Base-by-base conservation (phyloP, 2,329 filamentous ascomycete genomes). In the Verticillium isaacii region DNA sequence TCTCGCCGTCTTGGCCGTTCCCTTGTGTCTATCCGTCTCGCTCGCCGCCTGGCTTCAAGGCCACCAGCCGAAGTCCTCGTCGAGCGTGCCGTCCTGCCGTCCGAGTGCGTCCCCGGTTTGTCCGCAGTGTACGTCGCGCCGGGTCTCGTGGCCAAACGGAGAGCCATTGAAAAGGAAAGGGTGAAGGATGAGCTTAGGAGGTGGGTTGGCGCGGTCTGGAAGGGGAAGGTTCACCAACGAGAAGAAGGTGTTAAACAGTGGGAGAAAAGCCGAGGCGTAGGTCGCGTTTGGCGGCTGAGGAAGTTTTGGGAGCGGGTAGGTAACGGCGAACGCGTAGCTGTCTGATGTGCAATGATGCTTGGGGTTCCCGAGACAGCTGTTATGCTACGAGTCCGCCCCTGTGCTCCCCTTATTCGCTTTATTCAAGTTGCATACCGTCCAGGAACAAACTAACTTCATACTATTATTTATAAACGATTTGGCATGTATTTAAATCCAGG, bases 251-350 rank as follows among this genome's bases (percentile, higher is more conserved):
- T 82, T 29, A 76, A 73, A 64, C 70, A 68, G 63, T 78, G 76
- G 71, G 80, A 85, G 64, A 83, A 86, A 70, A 76, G 74, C 34
- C 74, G 76, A 1, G 83, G 84, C 0, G 73, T 85, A 0, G 83
- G 85, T 2, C 75, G 83, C 52, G 87, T 89, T 7, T 85, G 86
- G 80, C 80, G 83, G 25, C 71, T 91, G 61, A 82, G 82, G 68
- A 79, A 80, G 63, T 90, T 89, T 69, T 91, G 88, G 87, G 89
- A 91, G 73, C 78, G 80, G 25, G 77, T 89, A 37, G 79, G 80
- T 1, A 73, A 73, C 17, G 80, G 78, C 2, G 77, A 78, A 4
- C 45, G n/a, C 23, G 9, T 52, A 11, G 11, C 19, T 52, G 45
- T 52, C 45, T 52, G 45, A 52, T 25, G 19, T 52, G 8, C 17